These are phyloP conservation scores for Cryphonectria parasitica DNA, from an alignment of 2,329 filamentous ascomycete genomes.

Conservation along the genomic window DNA sequence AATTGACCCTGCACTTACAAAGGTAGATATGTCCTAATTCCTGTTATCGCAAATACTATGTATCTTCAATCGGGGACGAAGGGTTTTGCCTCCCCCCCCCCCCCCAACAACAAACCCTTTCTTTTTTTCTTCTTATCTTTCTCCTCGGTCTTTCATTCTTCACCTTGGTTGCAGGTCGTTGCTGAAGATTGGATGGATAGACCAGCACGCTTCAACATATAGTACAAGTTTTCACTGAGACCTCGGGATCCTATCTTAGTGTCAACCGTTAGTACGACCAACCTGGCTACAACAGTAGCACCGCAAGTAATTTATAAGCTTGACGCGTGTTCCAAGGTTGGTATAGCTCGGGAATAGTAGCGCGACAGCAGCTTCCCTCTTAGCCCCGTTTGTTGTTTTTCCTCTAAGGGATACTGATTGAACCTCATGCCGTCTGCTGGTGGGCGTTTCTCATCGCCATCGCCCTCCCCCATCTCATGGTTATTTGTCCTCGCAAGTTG, in stretches of 20 bases:
- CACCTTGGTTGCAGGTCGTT: background rate
- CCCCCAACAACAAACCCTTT: no score
- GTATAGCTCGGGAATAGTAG: background rate
- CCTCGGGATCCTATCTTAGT: background rate
- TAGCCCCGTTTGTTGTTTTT: background rate
- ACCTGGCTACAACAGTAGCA: background rate
- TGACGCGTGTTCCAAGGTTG: conserved; percentile 2
- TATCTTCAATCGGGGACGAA: background rate
- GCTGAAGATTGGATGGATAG: background rate
- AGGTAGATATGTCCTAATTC: background rate
- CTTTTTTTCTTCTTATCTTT: background rate
- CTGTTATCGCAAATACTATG: background rate
- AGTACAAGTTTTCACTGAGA: background rate
- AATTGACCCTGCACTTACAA: background rate
- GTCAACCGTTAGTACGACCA: background rate
- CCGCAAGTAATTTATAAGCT: background rate
- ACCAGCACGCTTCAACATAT: background rate
- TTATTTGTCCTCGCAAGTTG: background rate
- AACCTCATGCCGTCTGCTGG: background rate
- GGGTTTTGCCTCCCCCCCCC: no score
- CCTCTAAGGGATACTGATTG: background rate
- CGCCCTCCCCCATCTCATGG: background rate
- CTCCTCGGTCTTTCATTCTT: no score
- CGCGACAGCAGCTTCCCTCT: background rate
- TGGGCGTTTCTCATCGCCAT: background rate